phyloP scores from a whole-genome alignment of 257 asterid species.

The Rehmannia glutinosa region DNA sequence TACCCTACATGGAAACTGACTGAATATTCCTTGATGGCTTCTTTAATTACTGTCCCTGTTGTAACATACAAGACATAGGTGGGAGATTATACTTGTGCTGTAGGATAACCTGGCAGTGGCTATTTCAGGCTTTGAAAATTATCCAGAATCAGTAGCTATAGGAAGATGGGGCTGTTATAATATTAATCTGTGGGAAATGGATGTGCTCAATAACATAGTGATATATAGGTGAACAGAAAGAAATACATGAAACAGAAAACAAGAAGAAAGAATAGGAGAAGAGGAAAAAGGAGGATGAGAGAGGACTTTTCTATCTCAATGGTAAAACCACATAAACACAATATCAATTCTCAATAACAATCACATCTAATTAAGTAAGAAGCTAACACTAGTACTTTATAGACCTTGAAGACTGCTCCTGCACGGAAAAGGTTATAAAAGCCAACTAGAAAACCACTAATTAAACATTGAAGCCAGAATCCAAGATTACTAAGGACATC shows the following conservation, averaged over 20 bases:
- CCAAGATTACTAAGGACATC: not conserved
- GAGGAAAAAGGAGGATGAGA: too few relatives aligned
- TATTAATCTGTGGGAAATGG: too few relatives aligned
- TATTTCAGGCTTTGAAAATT: not conserved
- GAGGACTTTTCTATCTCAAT: too few relatives aligned
- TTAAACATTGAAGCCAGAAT: not conserved
- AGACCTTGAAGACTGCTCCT: not conserved
- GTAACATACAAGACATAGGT: not conserved
- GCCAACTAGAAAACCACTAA: not conserved
- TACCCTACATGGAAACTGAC: not conserved
- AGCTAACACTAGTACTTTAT: too few relatives aligned
- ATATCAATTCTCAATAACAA: too few relatives aligned
- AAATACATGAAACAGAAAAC: too few relatives aligned
- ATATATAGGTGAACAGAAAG: too few relatives aligned
- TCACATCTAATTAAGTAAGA: too few relatives aligned
- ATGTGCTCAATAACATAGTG: too few relatives aligned
- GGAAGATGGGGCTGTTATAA: too few relatives aligned
- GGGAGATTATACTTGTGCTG: not conserved
- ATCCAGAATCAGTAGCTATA: not conserved
- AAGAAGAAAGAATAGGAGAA: too few relatives aligned
- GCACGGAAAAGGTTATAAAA: not conserved
- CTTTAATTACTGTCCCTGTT: not conserved
- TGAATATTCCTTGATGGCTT: not conserved
- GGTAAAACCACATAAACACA: too few relatives aligned
- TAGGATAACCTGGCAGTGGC: not conserved